phyloP scores from a whole-genome alignment of 2,329 filamentous ascomycete genomes.

The Graphiopsis chlorocephala region DNA sequence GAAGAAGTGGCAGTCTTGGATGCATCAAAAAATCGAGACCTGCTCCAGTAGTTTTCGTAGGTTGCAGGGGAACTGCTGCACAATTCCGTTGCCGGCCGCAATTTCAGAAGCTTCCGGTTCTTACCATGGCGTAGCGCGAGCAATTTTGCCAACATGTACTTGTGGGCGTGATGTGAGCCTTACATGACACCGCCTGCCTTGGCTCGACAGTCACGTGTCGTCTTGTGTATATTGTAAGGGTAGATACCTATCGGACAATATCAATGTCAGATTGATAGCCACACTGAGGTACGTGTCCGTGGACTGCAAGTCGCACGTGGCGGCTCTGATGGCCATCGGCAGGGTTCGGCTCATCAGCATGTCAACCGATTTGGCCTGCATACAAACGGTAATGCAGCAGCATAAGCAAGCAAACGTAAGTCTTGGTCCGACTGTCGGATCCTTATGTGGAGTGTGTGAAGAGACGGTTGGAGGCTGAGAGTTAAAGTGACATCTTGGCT shows the following conservation, averaged over 20 bases:
- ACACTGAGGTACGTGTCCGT: neutral
- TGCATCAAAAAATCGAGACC: neutral
- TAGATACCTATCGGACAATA: neutral
- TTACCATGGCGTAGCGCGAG: neutral
- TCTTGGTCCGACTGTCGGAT: neutral
- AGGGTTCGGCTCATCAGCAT: neutral
- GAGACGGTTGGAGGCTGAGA: neutral
- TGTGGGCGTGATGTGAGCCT: neutral
- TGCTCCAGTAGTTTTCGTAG: neutral
- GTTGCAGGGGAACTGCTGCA: neutral
- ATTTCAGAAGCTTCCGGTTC: neutral
- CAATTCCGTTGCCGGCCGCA: neutral
- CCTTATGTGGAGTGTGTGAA: neutral
- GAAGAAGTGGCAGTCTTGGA: neutral
- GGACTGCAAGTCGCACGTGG: neutral
- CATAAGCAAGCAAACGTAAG: neutral
- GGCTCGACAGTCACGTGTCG: neutral
- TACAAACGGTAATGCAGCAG: neutral
- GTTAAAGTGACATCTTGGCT: neutral
- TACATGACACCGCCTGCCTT: neutral
- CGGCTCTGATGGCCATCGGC: neutral
- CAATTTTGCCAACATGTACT: neutral
- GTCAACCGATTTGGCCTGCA: neutral
- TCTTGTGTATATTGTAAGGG: neutral
- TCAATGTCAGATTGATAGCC: neutral